Evolutionary conservation across 2,329 filamentous ascomycete genomes (phyloP).

Genomic region (Aspergillus chevalieri): DNA sequence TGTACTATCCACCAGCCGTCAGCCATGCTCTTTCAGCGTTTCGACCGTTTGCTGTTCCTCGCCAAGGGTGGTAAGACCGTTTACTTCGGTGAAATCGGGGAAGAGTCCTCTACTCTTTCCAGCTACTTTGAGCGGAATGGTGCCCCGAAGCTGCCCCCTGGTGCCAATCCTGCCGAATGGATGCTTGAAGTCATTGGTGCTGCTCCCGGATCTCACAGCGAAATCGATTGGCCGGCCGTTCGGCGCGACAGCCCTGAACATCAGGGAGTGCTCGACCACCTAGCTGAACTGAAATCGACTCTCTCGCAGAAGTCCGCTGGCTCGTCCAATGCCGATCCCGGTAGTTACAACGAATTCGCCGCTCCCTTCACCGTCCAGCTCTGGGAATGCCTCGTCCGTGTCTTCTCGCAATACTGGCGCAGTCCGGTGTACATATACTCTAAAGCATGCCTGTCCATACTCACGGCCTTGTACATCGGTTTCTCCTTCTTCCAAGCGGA

Average conservation of each 20-base stretch:
- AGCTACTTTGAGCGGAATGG: constrained; percentile 62
- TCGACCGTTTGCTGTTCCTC: constrained; percentile 59
- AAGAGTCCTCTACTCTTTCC: constrained; percentile 52
- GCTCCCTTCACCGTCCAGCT: constrained; percentile 66
- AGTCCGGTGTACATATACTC: constrained; percentile 84
- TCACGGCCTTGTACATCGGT: constrained; percentile 69
- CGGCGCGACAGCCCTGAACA: constrained; percentile 59
- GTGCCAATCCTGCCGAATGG: constrained; percentile 70
- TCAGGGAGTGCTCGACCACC: constrained; percentile 48
- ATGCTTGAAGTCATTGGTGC: constrained; percentile 59
- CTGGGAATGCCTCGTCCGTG: constrained; percentile 60
- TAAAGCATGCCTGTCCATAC: constrained; percentile 62
- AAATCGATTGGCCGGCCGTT: constrained; percentile 59
- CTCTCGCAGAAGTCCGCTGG: constrained; percentile 37
- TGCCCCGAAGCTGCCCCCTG: constrained; percentile 51
- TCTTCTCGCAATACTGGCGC: constrained; percentile 90
- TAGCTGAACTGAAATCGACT: constrained; percentile 47
- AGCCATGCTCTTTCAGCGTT: constrained; percentile 88
- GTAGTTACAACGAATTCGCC: constrained; percentile 70
- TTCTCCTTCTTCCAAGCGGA: constrained; percentile 73
- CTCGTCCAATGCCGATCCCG: constrained; percentile 38
- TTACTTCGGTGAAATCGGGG: constrained; percentile 63
- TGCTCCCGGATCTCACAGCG: constrained; percentile 57
- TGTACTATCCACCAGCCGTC: constrained; percentile 98
- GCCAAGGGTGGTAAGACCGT: constrained; percentile 61